Conservation (phyloP, 1,284 basidiomycete species). For the Sporisorium graminicola region DNA sequence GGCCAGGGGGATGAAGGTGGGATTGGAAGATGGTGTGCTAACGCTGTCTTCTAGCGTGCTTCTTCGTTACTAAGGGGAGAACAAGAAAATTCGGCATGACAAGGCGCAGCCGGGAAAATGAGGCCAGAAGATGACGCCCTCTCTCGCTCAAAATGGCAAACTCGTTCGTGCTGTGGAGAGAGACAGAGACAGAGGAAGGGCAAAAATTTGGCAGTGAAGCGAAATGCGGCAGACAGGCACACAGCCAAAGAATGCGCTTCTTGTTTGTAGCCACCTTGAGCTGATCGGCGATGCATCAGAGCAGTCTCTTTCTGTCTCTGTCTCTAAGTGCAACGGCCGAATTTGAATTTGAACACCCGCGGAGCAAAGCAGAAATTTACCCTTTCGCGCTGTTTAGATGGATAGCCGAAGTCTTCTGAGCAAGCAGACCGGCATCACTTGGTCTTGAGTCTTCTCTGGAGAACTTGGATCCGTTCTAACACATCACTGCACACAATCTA, state of each 20-base stretch:
- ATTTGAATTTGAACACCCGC: background rate
- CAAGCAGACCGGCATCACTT: too few species aligned
- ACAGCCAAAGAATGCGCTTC: background rate
- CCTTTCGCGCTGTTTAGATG: too few species aligned
- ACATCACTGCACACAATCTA: too few species aligned
- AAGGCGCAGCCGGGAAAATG: background rate
- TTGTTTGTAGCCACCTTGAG: too few species aligned
- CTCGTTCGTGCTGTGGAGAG: too few species aligned
- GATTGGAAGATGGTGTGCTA: conserved; percentile 9
- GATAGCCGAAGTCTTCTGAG: background rate
- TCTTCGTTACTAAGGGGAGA: background rate
- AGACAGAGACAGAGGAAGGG: too few species aligned
- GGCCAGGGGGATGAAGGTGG: background rate
- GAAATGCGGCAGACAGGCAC: background rate
- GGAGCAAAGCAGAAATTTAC: conserved; percentile 3
- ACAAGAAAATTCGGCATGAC: background rate
- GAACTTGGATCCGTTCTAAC: too few species aligned
- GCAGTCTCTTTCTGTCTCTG: background rate
- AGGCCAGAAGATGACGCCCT: too few species aligned
- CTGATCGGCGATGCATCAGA: conserved; percentile 21
- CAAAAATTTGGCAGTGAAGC: too few species aligned
- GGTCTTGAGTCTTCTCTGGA: too few species aligned
- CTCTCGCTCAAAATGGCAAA: background rate
- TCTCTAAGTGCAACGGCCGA: background rate
- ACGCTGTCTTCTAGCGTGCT: conserved; percentile 8